Evolutionary conservation across 331 rosid genomes (phyloP).

Genomic region (Arachis monticola): DNA sequence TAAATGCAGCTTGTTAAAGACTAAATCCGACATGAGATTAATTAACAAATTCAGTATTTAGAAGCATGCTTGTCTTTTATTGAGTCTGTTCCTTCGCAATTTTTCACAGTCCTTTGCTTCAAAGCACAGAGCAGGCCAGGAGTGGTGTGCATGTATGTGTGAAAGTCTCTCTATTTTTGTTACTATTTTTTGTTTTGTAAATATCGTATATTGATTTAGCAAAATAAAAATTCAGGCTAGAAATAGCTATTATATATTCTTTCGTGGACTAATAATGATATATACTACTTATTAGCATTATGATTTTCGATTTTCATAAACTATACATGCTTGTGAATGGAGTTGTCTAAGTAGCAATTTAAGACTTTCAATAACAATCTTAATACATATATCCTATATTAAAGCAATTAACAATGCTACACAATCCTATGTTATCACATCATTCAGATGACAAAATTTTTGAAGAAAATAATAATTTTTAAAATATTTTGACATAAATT

Average conservation of each 20-base stretch:
- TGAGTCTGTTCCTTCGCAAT: slow-evolving; percentile 40
- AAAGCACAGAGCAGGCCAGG: slow-evolving; percentile 59
- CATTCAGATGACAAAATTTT: too few relatives aligned
- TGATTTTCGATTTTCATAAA: neutral
- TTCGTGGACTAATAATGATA: too few relatives aligned
- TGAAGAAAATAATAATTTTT: too few relatives aligned
- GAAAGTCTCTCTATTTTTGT: slow-evolving; percentile 71
- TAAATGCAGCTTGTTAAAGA: too few relatives aligned
- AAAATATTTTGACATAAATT: too few relatives aligned
- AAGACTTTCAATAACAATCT: neutral
- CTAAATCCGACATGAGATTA: too few relatives aligned
- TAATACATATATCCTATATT: neutral
- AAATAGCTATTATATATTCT: neutral
- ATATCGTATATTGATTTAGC: slow-evolving; percentile 17
- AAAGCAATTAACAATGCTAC: too few relatives aligned
- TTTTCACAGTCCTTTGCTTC: slow-evolving; percentile 70
- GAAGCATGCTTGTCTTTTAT: too few relatives aligned
- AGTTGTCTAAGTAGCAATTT: neutral
- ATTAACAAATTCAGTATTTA: too few relatives aligned
- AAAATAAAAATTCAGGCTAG: neutral
- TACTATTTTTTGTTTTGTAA: slow-evolving; percentile 47
- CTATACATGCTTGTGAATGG: neutral
- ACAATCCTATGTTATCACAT: too few relatives aligned
- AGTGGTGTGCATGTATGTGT: slow-evolving; percentile 60
- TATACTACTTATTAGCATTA: too few relatives aligned